Conservation (phyloP, 2,329 filamentous ascomycete genomes). For the Penicillium decumbens region DNA sequence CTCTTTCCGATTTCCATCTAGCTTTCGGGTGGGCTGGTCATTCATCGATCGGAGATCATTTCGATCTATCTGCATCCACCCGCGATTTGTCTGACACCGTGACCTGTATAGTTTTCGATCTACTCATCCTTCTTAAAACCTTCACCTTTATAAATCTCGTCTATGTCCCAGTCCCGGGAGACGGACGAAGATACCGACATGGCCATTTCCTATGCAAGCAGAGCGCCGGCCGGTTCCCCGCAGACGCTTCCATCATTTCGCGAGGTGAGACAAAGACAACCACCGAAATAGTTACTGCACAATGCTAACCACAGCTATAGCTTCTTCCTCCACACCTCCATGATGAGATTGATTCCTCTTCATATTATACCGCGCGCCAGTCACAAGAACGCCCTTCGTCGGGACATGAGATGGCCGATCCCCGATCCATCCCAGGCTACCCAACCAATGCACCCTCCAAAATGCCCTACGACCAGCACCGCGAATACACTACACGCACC, state of each 20-base stretch:
- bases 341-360: conserved; percentile 40
- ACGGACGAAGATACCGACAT: conserved; percentile 35
- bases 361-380: conserved; percentile 30
- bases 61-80: conserved; percentile 1
- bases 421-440: conserved; percentile 27
- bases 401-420: conserved; percentile 28
- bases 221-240: conserved; percentile 30
- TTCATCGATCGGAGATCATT: background rate
- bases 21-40: background rate
- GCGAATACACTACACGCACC: conserved; percentile 26
- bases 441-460: conserved; percentile 20
- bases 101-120: background rate
- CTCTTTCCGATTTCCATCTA: background rate
- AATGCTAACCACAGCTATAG: conserved; percentile 18
- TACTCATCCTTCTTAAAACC: background rate
- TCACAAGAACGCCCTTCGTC: conserved; percentile 31
- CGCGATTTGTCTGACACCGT: background rate
- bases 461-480: conserved; percentile 18
- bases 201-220: conserved; percentile 38
- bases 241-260: conserved; percentile 38
- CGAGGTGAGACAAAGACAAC: conserved; percentile 28
- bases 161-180: conserved; percentile 37
- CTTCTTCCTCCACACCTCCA: conserved; percentile 40
- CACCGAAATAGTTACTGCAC: background rate
- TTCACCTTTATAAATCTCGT: conserved; percentile 14